These are phyloP conservation scores for Boletus subcaerulescens DNA, from an alignment of 768 basidiomycete genomes.

Conservation along the genomic window DNA sequence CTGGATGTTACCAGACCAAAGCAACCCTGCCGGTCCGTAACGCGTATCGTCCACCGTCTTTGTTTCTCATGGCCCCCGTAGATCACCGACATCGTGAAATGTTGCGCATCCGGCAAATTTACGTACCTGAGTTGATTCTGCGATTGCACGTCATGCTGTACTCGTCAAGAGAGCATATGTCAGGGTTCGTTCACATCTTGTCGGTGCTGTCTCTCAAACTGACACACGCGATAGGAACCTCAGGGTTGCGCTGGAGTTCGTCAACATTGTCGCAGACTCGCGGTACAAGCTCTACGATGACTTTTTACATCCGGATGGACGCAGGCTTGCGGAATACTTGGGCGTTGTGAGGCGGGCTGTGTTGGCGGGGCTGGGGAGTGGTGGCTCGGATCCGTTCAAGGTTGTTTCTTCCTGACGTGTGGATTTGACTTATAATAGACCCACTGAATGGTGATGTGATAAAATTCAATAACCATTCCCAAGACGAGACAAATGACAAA, in stretches of 20 bases:
- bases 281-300: slow-evolving; percentile 83
- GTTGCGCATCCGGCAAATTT: slow-evolving; percentile 80
- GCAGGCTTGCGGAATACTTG: slow-evolving; percentile 70
- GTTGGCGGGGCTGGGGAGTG: slow-evolving; percentile 66
- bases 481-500: background rate
- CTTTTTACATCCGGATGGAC: slow-evolving; percentile 61
- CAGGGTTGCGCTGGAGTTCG: slow-evolving; percentile 68
- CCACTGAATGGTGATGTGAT: background rate
- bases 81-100: slow-evolving; percentile 65
- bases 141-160: slow-evolving; percentile 75
- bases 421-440: background rate
- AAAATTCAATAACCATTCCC: slow-evolving; percentile 1
- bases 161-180: slow-evolving; percentile 58
- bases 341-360: slow-evolving; percentile 68
- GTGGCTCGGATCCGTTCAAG: slow-evolving; percentile 76
- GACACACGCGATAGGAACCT: slow-evolving; percentile 54
- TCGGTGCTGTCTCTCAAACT: background rate
- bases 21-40: slow-evolving; percentile 35
- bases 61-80: slow-evolving; percentile 30
- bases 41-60: background rate
- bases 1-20: slow-evolving; percentile 65
- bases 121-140: slow-evolving; percentile 85
- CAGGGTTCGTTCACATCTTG: slow-evolving; percentile 51
- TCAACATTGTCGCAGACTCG: slow-evolving; percentile 86
- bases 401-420: slow-evolving; percentile 30